Evolutionary conservation across 2,329 filamentous ascomycete species (phyloP), one percentile per base, ranked within the genome.

Genomic region (Ophiognomonia clavigignenti-juglandacearum): DNA sequence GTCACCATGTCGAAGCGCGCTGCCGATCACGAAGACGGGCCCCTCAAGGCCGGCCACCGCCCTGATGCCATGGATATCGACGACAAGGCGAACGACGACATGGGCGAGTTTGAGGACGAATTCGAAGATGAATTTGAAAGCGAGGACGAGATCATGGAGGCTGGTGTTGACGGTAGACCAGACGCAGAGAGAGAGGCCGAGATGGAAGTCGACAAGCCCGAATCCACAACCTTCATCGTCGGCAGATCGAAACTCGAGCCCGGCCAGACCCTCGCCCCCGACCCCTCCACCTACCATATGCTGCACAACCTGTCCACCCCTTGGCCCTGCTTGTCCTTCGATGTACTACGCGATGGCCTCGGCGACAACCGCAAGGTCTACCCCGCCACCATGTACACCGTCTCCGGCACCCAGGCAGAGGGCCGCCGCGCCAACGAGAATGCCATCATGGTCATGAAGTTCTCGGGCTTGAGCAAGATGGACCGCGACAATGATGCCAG

Each of bases 301-400:
- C 82, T 98, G 50, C 93, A 98, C 74, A 89, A 83, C 52, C 79
- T 98, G 54, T 93, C 86, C 66, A 91, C 91, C 7, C 90, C 90
- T 1, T 98, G 93, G 93, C 93, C 93, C 3, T 98, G 93, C 64
- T 78, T 98, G 14, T 97, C 92, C 2, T 96, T 96, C 68, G 93
- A 97, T 64, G 85, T 98, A 51, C 69, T 98, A 53, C 84, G 78
- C 58, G 93, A 98, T 69, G 75, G 77, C 43, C 78, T 98, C 16
- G 93, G 93, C 56, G 86, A 96, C 63, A 83, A 89, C 66, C 85
- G 93, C 61, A 95, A 85, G 66, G 83, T 85, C n/a, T 98, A 95
- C 68, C 93, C 93, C 22, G 89, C 90, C 42, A 96, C 92, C 50
- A 85, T 96, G 70, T 98, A 97, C 70, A 86, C 91, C 10, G 91